phyloP scores from a whole-genome alignment of 2,329 filamentous ascomycete genomes.

The Colletotrichum eremochloae region DNA sequence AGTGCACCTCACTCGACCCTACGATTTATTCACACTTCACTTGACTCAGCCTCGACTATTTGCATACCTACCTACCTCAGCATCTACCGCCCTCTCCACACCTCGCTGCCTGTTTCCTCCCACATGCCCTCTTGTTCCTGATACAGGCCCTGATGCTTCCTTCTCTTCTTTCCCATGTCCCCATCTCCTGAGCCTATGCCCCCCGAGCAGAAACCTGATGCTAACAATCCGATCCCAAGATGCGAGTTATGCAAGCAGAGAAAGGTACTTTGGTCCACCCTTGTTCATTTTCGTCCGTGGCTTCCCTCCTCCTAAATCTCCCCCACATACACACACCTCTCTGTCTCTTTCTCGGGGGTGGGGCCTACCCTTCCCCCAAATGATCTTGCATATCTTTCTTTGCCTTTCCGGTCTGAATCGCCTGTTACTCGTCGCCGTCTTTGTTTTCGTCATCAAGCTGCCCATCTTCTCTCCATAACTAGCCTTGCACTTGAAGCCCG shows the following conservation, averaged over 20 bases:
- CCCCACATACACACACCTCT: neutral
- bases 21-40: conserved; percentile 36
- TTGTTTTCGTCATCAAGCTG: neutral
- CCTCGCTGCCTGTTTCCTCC: conserved; percentile 25
- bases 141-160: conserved; percentile 20
- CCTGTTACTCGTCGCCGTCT: neutral
- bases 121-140: conserved; percentile 16
- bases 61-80: conserved; percentile 12
- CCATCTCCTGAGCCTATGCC: conserved; percentile 42
- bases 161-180: conserved; percentile 33
- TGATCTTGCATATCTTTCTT: neutral
- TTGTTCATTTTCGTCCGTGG: neutral
- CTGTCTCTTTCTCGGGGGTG: neutral
- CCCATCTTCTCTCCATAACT: neutral
- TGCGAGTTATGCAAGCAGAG: conserved; percentile 85
- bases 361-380: neutral
- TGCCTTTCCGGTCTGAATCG: neutral
- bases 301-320: neutral
- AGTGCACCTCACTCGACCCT: conserved; percentile 29
- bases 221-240: conserved; percentile 61
- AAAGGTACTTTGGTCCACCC: conserved; percentile 68
- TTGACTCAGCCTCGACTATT: neutral
- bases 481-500: neutral
- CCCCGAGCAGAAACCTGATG: conserved; percentile 45
- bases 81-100: neutral